Conservation (phyloP, 257 asterid species). For the Ilex aquifolium region DNA sequence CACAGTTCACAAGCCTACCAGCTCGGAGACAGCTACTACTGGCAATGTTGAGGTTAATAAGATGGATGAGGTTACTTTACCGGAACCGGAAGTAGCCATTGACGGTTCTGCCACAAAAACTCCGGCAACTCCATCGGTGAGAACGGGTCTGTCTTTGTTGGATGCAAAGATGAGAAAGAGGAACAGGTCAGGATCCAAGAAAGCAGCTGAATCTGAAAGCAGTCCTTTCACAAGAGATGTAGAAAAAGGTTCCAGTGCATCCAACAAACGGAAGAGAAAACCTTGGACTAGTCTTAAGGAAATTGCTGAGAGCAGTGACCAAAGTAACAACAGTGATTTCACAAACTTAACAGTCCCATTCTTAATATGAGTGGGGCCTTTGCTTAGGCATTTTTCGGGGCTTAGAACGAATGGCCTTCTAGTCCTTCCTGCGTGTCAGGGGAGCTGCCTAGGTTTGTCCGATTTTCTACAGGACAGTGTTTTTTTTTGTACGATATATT, state of each 20-base stretch:
- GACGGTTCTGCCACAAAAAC: slow-evolving; percentile 19
- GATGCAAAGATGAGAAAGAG: slow-evolving; percentile 56
- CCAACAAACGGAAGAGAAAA: slow-evolving; percentile 55
- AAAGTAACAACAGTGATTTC: slow-evolving; percentile 22
- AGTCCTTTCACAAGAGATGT: slow-evolving; percentile 16
- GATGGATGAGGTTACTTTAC: slow-evolving; percentile 19
- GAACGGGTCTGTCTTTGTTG: slow-evolving; percentile 29
- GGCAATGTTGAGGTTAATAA: slow-evolving; percentile 4
- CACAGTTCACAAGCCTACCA: slow-evolving; percentile 10
- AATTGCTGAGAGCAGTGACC: slow-evolving; percentile 41
- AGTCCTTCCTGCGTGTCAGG: too few species aligned
- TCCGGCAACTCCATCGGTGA: slow-evolving; percentile 42
- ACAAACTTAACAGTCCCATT: slow-evolving; percentile 43
- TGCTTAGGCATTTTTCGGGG: too few species aligned
- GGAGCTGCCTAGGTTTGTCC: too few species aligned
- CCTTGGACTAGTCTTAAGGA: slow-evolving; percentile 77
- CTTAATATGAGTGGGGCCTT: slow-evolving; percentile 13
- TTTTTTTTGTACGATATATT: too few species aligned
- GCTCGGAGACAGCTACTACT: slow-evolving; percentile 7
- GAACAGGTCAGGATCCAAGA: slow-evolving; percentile 40
- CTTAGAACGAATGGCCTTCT: too few species aligned
- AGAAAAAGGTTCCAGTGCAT: slow-evolving; percentile 17
- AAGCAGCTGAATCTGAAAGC: slow-evolving; percentile 25
- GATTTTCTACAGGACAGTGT: too few species aligned
- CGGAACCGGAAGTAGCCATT: slow-evolving; percentile 23